phyloP scores from a whole-genome alignment of 768 basidiomycete genomes.

The Cystobasidium ongulense region DNA sequence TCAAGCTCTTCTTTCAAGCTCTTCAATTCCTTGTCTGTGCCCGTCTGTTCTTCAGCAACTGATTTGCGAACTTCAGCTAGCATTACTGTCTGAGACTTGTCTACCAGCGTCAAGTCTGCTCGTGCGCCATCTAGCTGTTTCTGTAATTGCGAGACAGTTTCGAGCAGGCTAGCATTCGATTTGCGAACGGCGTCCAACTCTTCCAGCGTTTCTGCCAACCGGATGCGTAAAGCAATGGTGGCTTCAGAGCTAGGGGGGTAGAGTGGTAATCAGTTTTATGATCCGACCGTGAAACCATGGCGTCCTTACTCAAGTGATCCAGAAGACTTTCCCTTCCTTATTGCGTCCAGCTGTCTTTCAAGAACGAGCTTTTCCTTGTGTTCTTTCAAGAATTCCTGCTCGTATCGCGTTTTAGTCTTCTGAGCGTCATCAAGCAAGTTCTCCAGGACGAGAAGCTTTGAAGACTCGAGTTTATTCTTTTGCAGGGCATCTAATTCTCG shows the following conservation, averaged over 20 bases:
- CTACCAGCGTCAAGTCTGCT: conserved; percentile 71
- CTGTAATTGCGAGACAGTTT: conserved; percentile 56
- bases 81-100: conserved; percentile 88
- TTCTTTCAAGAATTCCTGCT: conserved; percentile 72
- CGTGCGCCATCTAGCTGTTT: conserved; percentile 73
- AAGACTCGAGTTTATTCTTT: conserved; percentile 68
- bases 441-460: conserved; percentile 73
- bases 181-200: conserved; percentile 63
- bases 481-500: conserved; percentile 68
- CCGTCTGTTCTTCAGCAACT: conserved; percentile 75
- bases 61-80: conserved; percentile 75
- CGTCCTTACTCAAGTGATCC: not conserved
- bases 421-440: conserved; percentile 85
- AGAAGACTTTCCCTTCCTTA: conserved; percentile 71
- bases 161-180: conserved; percentile 3
- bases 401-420: conserved; percentile 78
- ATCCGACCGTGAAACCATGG: not conserved
- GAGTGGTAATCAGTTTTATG: not conserved
- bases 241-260: conserved; percentile 60
- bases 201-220: conserved; percentile 77
- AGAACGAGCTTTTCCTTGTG: conserved; percentile 75
- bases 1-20: conserved; percentile 60
- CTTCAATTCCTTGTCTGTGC: conserved; percentile 61
- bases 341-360: conserved; percentile 76
- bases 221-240: conserved; percentile 75